Evolutionary conservation across 129 eudicot genomes (phyloP).

Genomic region (Ambrosia artemisiifolia): DNA sequence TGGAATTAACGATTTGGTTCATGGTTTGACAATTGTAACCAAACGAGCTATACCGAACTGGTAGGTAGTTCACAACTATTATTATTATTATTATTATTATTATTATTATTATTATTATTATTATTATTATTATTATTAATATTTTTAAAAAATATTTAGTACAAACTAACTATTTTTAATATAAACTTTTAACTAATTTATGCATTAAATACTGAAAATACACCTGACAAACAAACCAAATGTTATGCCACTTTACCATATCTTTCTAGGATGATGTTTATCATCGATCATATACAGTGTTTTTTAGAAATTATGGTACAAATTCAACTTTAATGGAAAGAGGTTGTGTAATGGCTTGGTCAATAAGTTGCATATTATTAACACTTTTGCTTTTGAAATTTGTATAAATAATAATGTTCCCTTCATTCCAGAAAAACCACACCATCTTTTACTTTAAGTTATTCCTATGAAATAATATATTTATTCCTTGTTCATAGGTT

Average conservation of each 20-base stretch:
- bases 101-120: no score
- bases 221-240: neutral
- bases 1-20: no score
- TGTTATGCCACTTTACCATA: neutral
- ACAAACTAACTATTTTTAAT: neutral
- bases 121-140: no score
- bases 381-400: constrained; percentile 17
- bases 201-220: neutral
- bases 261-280: neutral
- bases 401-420: neutral
- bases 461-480: neutral
- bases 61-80: no score
- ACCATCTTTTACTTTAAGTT: constrained; percentile 18
- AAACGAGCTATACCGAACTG: no score
- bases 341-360: constrained; percentile 14
- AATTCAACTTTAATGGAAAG: neutral
- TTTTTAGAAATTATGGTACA: neutral
- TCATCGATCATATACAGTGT: neutral
- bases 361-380: constrained; percentile 13
- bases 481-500: constrained; percentile 11
- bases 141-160: neutral
- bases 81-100: no score
- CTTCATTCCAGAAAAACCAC: constrained; percentile 3
- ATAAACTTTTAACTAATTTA: neutral
- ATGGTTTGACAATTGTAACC: no score